phyloP scores from a whole-genome alignment of 495 filamentous ascomycete species.

The Trichoderma parareesei region DNA sequence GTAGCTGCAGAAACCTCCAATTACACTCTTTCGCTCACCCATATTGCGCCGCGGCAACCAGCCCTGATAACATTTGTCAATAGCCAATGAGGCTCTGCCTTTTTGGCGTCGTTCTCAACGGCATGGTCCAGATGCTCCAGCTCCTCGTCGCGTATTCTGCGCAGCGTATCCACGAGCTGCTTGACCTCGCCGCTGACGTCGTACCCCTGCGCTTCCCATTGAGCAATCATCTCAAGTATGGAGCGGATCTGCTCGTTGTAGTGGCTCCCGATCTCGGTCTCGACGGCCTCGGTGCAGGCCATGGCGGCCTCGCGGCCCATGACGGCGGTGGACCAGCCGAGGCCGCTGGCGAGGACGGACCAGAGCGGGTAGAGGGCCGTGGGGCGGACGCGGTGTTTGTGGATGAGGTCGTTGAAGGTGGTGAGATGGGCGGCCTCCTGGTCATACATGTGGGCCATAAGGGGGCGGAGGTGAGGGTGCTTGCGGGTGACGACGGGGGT shows the following conservation, averaged over 20 bases:
- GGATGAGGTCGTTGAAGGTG: constrained; percentile 77
- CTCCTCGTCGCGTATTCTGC: constrained; percentile 89
- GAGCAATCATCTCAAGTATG: constrained; percentile 70
- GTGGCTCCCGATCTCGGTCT: constrained; percentile 94
- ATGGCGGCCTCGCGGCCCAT: constrained; percentile 92
- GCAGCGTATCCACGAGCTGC: constrained; percentile 62
- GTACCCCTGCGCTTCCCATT: constrained; percentile 57
- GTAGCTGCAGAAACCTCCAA: too few species aligned
- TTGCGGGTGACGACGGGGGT: constrained; percentile 62
- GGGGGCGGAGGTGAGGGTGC: constrained; percentile 75
- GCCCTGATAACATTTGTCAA: constrained; percentile 81
- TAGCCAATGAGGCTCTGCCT: constrained; percentile 79
- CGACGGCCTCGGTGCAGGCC: constrained; percentile 97
- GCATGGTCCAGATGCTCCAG: constrained; percentile 95
- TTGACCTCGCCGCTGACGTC: constrained; percentile 71
- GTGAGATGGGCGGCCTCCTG: constrained; percentile 83
- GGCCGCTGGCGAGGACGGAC: constrained; percentile 69
- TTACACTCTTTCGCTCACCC: constrained; percentile 80
- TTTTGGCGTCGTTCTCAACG: constrained; percentile 81
- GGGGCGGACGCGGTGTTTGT: constrained; percentile 83
- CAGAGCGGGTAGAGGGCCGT: constrained; percentile 92
- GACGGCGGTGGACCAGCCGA: constrained; percentile 86
- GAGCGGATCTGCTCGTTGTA: constrained; percentile 87
- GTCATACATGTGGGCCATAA: constrained; percentile 98
- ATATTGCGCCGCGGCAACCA: constrained; percentile 86